Evolutionary conservation across 2,329 filamentous ascomycete genomes (phyloP).

Genomic region (Nemania abortiva): DNA sequence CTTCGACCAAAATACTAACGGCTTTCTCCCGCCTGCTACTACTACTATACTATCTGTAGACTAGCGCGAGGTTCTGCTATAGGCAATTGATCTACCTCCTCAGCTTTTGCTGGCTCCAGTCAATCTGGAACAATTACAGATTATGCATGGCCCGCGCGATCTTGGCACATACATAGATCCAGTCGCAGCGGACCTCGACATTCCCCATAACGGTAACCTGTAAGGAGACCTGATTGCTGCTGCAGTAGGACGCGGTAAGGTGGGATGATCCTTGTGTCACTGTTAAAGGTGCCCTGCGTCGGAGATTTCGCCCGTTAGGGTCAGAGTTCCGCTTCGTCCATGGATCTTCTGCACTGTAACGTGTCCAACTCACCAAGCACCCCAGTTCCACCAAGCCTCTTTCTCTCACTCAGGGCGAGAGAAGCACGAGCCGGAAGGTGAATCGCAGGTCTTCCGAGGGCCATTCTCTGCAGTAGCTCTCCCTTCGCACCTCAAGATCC

Average conservation of each 20-base stretch:
- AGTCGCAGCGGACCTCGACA: slow-evolving; percentile 21
- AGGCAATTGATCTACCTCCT: not conserved
- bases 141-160: slow-evolving; percentile 6
- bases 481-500: slow-evolving; percentile 6
- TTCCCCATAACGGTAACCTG: slow-evolving; percentile 23
- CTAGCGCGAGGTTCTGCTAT: not conserved
- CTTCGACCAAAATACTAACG: not conserved
- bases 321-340: slow-evolving; percentile 30
- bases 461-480: slow-evolving; percentile 14
- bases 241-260: slow-evolving; percentile 20
- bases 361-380: slow-evolving; percentile 31
- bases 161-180: slow-evolving; percentile 32
- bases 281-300: slow-evolving; percentile 37
- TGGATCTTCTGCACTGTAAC: slow-evolving; percentile 35
- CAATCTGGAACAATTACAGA: slow-evolving; percentile 6
- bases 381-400: slow-evolving; percentile 23
- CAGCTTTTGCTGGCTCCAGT: slow-evolving; percentile 2
- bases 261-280: slow-evolving; percentile 34
- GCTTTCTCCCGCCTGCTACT: not conserved
- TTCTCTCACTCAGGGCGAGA: slow-evolving; percentile 9
- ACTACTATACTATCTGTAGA: not conserved
- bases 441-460: slow-evolving; percentile 21
- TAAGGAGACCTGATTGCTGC: slow-evolving; percentile 15
- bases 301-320: slow-evolving; percentile 38
- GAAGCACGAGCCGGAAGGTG: slow-evolving; percentile 27